Percentiles rank a stretch among this genome's conserved stretches.
Conservation (phyloP, 2,329 filamentous ascomycete genomes). For the Xylaria sp. region DNA sequence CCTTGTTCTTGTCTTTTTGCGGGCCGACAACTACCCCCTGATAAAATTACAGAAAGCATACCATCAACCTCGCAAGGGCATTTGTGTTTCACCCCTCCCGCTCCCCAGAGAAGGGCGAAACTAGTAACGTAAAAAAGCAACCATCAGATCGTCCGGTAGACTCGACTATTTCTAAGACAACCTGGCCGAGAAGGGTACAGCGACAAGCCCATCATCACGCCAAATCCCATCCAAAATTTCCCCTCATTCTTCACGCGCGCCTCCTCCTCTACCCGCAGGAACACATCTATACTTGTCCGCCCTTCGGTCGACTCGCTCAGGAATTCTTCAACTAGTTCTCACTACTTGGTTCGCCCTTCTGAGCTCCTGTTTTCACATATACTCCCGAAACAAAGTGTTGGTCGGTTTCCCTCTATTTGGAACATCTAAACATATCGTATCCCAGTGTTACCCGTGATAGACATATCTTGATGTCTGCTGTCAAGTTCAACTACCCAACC, state of each 20-base stretch:
- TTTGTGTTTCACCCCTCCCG: slow-evolving; percentile 38
- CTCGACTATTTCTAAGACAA: slow-evolving; percentile 39
- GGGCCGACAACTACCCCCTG: slow-evolving; percentile 24
- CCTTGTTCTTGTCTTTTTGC: slow-evolving; percentile 28
- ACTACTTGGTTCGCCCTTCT: slow-evolving; percentile 9
- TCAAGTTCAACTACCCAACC: slow-evolving; percentile 60
- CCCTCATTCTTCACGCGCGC: slow-evolving; percentile 19
- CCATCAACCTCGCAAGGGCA: slow-evolving; percentile 25
- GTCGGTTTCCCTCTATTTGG: slow-evolving; percentile 39
- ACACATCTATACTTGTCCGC: slow-evolving; percentile 28
- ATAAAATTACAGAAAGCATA: slow-evolving; percentile 5
- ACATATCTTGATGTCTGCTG: slow-evolving; percentile 63
- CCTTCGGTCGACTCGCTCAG: slow-evolving; percentile 10
- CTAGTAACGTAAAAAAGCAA: slow-evolving; percentile 30
- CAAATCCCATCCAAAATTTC: slow-evolving; percentile 17
- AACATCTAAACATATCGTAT: slow-evolving; percentile 39
- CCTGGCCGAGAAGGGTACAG: slow-evolving; percentile 26
- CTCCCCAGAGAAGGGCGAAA: slow-evolving; percentile 20
- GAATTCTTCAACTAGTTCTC: background rate
- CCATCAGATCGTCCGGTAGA: slow-evolving; percentile 31
- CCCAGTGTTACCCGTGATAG: slow-evolving; percentile 30
- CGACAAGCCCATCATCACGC: slow-evolving; percentile 26
- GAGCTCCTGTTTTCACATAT: slow-evolving; percentile 36
- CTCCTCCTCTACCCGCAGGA: slow-evolving; percentile 13
- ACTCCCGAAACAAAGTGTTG: slow-evolving; percentile 47